A percentile compares a stretch with the other conserved stretches of the same genome.
phyloP scores from a whole-genome alignment of 2,329 filamentous ascomycete genomes.

The Xenoacremonium recifei region DNA sequence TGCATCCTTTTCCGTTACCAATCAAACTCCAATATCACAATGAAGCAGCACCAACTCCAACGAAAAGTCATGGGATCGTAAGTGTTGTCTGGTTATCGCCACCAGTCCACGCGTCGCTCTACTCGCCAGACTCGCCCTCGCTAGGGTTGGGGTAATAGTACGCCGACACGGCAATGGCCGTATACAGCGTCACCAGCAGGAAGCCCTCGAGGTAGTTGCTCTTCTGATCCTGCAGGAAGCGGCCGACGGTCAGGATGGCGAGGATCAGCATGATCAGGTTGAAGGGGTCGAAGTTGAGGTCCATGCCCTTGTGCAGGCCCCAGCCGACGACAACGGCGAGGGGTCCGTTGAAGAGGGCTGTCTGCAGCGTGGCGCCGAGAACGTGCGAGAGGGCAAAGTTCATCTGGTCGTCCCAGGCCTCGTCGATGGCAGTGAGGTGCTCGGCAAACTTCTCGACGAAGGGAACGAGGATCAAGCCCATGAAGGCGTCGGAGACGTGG shows the following conservation, averaged over 20 bases:
- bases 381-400: slow-evolving; percentile 86
- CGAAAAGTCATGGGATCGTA: too few species aligned
- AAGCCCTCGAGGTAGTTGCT: slow-evolving; percentile 88
- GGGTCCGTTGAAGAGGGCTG: slow-evolving; percentile 82
- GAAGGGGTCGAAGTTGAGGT: slow-evolving; percentile 84
- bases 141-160: slow-evolving; percentile 53
- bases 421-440: slow-evolving; percentile 79
- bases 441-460: slow-evolving; percentile 86
- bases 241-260: slow-evolving; percentile 81
- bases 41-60: too few species aligned
- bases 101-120: slow-evolving; percentile 2
- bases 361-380: slow-evolving; percentile 84
- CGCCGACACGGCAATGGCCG: slow-evolving; percentile 59
- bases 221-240: slow-evolving; percentile 84
- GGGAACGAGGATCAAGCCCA: slow-evolving; percentile 74
- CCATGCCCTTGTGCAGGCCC: slow-evolving; percentile 69
- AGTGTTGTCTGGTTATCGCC: slow-evolving; percentile 1
- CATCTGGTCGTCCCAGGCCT: slow-evolving; percentile 81
- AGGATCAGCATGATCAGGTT: slow-evolving; percentile 80
- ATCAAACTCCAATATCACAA: neutral
- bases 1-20: neutral
- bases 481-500: slow-evolving; percentile 51
- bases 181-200: slow-evolving; percentile 69
- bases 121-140: slow-evolving; percentile 1
- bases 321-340: slow-evolving; percentile 82